phyloP scores from a whole-genome alignment of 75 land plant genomes.

The Gnetum montanum region DNA sequence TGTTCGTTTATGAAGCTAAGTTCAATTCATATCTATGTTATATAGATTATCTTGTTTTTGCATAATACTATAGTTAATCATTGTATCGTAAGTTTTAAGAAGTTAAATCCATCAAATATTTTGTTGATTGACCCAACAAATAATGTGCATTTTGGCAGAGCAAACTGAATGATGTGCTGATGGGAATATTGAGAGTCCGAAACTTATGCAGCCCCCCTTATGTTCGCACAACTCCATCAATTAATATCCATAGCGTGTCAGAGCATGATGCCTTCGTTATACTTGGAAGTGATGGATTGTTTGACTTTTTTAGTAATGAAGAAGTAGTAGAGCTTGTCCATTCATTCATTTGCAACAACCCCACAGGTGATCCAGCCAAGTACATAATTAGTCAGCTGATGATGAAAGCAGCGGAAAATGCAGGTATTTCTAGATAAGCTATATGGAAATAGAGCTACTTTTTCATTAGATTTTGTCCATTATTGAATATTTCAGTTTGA shows the following conservation, averaged over 20 bases:
- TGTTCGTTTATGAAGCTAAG: too few species aligned
- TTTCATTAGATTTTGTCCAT: too few species aligned
- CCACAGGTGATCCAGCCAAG: constrained; percentile 77
- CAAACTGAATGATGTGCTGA: constrained; percentile 62
- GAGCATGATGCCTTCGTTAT: constrained; percentile 63
- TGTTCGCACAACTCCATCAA: constrained; percentile 45
- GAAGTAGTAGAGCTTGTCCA: constrained; percentile 63
- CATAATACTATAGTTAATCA: too few species aligned
- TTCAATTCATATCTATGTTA: too few species aligned
- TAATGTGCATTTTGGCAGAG: too few species aligned
- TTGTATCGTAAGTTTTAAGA: too few species aligned
- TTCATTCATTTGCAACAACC: constrained; percentile 28
- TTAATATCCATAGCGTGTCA: constrained; percentile 34
- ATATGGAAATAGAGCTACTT: too few species aligned
- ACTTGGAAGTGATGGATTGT: constrained; percentile 84
- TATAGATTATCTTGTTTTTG: too few species aligned
- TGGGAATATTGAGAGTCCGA: constrained; percentile 62
- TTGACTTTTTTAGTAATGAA: constrained; percentile 74
- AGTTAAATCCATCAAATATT: too few species aligned
- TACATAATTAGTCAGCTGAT: constrained; percentile 72
- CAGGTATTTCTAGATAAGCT: constrained; percentile 29
- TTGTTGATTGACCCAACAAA: too few species aligned
- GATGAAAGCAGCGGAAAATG: constrained; percentile 62
- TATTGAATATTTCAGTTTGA: background rate
- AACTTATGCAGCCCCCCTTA: constrained; percentile 64